phyloP scores from a whole-genome alignment of 768 basidiomycete genomes.

The Russula compacta region DNA sequence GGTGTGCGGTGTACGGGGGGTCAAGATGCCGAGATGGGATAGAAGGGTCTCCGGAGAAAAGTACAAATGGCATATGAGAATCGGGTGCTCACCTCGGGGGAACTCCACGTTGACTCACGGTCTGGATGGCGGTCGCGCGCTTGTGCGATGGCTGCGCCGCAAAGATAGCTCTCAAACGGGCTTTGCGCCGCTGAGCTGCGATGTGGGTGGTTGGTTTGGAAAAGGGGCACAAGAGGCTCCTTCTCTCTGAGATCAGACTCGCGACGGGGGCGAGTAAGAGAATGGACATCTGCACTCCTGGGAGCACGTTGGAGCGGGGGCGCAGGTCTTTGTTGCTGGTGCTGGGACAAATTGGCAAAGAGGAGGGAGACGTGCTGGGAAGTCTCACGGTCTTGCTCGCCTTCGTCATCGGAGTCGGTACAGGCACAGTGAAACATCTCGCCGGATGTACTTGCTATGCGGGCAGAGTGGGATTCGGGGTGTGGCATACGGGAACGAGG shows the following conservation, averaged over 20 bases:
- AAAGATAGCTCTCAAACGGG: constrained; percentile 45
- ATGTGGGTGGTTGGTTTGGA: constrained; percentile 32
- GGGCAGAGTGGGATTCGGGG: constrained; percentile 9
- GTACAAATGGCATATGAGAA: not conserved
- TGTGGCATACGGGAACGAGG: constrained; percentile 20
- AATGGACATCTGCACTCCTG: constrained; percentile 18
- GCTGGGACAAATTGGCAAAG: constrained; percentile 14
- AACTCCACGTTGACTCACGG: constrained; percentile 19
- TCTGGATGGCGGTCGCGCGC: constrained; percentile 14
- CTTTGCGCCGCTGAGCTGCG: constrained; percentile 42
- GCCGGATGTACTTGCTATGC: constrained; percentile 8
- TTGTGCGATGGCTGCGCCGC: constrained; percentile 23
- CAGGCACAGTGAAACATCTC: constrained; percentile 20
- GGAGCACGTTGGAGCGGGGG: constrained; percentile 5
- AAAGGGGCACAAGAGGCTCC: not conserved
- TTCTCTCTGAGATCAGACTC: constrained; percentile 23
- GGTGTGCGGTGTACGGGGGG: not conserved
- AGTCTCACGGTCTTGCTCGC: constrained; percentile 25
- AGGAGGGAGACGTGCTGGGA: constrained; percentile 26
- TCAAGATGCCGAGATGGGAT: not conserved
- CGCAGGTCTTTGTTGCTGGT: constrained; percentile 5
- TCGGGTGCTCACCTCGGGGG: constrained; percentile 11
- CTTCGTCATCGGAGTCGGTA: constrained; percentile 25
- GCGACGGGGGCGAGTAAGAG: constrained; percentile 7
- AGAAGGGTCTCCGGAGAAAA: not conserved